Base-by-base conservation (phyloP, 768 basidiomycete genomes). In the Boletus patriciae region DNA sequence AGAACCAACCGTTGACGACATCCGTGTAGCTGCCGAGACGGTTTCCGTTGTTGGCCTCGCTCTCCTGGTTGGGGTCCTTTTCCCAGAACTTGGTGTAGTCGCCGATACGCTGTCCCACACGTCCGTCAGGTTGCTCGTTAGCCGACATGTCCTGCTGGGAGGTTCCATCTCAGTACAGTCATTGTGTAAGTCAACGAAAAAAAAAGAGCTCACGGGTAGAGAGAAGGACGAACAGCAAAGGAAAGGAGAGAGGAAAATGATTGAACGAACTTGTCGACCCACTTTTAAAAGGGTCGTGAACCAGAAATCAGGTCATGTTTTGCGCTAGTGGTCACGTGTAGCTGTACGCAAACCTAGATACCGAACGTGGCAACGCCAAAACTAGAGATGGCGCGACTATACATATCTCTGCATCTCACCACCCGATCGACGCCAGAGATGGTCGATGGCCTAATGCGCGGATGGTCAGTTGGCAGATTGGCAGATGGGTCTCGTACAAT, bases 61-160 rank as follows among this genome's bases (percentile, higher is more conserved):
- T 74, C 74, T 98, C 94, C 65, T 87, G 80, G 16, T 73, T 74
- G 31, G 84, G 77, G 71, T 96, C 89, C 70, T 88, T 87, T 60
- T 94, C 82, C 95, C 96, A 99, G 76, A 92, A 94, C 67, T 84
- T 84, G 64, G 88, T 88, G 77, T 99, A 98, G 73, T 84, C 86
- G 70, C 84, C 84, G 45, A 93, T 88, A 46, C 92, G 90, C 62
- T 78, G 75, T 62, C 78, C 76, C 48, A 84, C 75, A 49, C 88
- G 86, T 53, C 83, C 85, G 63, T 90, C 89, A 33, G 70, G 19
- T 5, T 52, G 74, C 59, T 72, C 69, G 43, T 59, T 63, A 15
- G 68, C 51, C 54, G 31, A 34, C 56, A 63, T 60, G 37, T 18
- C 38, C 60, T 31, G 31, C 31, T 62, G 27, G 0, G 25, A 9